Evolutionary conservation across 768 basidiomycete genomes (phyloP).

Genomic region (Tylopilus rubrobrunneus): DNA sequence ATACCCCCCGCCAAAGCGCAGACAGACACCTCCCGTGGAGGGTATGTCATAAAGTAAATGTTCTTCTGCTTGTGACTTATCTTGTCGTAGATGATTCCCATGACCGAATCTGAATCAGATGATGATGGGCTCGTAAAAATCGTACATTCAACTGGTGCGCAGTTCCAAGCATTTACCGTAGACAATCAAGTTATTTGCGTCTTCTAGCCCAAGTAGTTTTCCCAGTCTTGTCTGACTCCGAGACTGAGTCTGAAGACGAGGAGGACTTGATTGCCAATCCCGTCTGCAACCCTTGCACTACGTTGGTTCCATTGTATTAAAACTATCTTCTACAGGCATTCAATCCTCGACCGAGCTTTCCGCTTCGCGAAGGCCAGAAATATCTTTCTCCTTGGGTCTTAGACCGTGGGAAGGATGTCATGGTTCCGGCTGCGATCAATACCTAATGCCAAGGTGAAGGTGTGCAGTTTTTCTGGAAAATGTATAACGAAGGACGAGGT

Average conservation of each 20-base stretch:
- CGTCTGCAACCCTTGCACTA: slow-evolving; percentile 17
- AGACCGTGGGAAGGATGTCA: slow-evolving; percentile 41
- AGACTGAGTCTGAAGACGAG: slow-evolving; percentile 46
- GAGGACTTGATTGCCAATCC: slow-evolving; percentile 27
- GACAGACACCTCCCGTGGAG: slow-evolving; percentile 5
- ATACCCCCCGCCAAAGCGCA: slow-evolving; percentile 17
- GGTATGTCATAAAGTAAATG: slow-evolving; percentile 11
- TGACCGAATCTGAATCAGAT: slow-evolving; percentile 47
- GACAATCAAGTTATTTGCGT: background rate
- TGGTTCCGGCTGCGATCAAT: slow-evolving; percentile 71
- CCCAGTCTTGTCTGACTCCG: slow-evolving; percentile 25
- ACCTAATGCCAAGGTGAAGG: slow-evolving; percentile 90
- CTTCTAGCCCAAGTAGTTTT: slow-evolving; percentile 1
- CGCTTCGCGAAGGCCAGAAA: slow-evolving; percentile 41
- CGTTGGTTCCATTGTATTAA: background rate
- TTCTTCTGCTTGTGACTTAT: background rate
- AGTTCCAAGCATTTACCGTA: slow-evolving; percentile 11
- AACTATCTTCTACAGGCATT: slow-evolving; percentile 29
- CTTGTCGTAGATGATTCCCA: slow-evolving; percentile 35
- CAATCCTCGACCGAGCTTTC: slow-evolving; percentile 53
- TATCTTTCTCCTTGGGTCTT: slow-evolving; percentile 48
- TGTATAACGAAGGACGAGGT: slow-evolving; percentile 65
- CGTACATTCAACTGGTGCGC: slow-evolving; percentile 9
- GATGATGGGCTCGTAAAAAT: slow-evolving; percentile 10
- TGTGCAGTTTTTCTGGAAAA: slow-evolving; percentile 72